A percentile compares a stretch with the other conserved stretches of the same genome.
These are phyloP conservation scores for Neurospora intermedia DNA, from an alignment of 495 filamentous ascomycete genomes.

Conservation along the genomic window DNA sequence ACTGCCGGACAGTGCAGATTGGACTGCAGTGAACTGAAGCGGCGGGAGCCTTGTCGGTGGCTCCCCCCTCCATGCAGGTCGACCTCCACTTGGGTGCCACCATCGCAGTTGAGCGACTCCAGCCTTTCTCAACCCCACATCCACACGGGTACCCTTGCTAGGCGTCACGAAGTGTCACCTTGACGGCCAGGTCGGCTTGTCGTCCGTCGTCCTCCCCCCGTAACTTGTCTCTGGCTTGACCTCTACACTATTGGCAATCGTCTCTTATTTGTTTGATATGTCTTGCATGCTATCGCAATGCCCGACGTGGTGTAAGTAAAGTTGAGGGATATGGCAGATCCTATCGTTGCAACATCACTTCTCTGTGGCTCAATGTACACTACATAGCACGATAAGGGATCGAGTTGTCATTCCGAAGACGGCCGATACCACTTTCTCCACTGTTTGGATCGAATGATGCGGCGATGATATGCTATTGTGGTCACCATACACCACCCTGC, in stretches of 20 bases:
- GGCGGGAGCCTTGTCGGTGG: background rate
- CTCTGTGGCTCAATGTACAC: background rate
- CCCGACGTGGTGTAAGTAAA: background rate
- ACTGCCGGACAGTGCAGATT: background rate
- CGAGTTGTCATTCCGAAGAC: background rate
- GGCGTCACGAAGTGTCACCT: background rate
- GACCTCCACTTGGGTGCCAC: background rate
- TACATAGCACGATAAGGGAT: background rate
- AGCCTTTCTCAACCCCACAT: background rate
- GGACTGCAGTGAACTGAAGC: background rate
- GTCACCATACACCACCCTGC: conserved; percentile 5
- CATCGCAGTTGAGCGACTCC: background rate
- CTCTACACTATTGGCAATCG: background rate
- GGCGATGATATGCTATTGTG: conserved; percentile 11
- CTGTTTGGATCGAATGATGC: conserved; percentile 14
- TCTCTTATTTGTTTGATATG: background rate
- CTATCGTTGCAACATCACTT: background rate
- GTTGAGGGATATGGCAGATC: background rate
- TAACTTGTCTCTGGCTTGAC: background rate
- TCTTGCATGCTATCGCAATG: background rate
- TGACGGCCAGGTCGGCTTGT: background rate
- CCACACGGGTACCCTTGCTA: background rate
- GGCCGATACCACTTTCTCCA: background rate
- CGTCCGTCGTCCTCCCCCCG: background rate
- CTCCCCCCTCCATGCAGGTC: background rate